These are phyloP conservation scores for Irpex rosettiformis DNA, from an alignment of 1,284 basidiomycete species.

Conservation along the genomic window DNA sequence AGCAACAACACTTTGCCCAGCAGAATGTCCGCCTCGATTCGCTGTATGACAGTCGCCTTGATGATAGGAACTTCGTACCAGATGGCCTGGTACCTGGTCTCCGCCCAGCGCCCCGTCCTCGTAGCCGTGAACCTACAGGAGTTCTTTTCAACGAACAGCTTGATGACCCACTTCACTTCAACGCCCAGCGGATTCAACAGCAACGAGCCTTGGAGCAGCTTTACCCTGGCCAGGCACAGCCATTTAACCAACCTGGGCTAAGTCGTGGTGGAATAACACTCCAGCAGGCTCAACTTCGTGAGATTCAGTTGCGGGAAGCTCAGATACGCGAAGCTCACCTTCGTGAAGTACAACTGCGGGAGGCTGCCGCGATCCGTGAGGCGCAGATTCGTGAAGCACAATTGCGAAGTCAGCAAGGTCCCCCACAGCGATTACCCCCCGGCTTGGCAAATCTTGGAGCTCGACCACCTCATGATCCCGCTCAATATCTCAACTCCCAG, in stretches of 20 bases:
- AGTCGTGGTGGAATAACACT: constrained; percentile 48
- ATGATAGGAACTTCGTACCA: constrained; percentile 75
- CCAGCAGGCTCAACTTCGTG: constrained; percentile 64
- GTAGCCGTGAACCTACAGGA: constrained; percentile 51
- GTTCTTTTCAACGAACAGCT: constrained; percentile 54
- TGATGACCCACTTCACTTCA: constrained; percentile 62
- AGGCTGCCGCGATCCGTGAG: not conserved
- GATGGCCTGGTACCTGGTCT: constrained; percentile 82
- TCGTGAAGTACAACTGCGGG: not conserved
- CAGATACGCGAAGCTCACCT: not conserved
- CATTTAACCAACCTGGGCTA: constrained; percentile 45
- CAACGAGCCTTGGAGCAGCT: constrained; percentile 51
- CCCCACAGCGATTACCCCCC: constrained; percentile 63
- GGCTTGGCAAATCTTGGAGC: constrained; percentile 79
- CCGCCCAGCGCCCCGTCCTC: constrained; percentile 53
- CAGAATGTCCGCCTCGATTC: constrained; percentile 52
- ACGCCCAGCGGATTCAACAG: constrained; percentile 50
- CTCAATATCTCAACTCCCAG: constrained; percentile 57
- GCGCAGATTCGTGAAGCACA: not conserved
- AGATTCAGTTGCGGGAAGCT: not conserved
- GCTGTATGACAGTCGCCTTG: constrained; percentile 65
- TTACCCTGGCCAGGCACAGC: constrained; percentile 47
- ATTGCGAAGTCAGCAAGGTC: constrained; percentile 27
- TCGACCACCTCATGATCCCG: constrained; percentile 73
- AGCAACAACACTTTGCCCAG: constrained; percentile 33